Evolutionary conservation across 805 yeast genomes (phyloP), one percentile per base, ranked within the genome.

Genomic region (Saccharomycopsis javanensis): DNA sequence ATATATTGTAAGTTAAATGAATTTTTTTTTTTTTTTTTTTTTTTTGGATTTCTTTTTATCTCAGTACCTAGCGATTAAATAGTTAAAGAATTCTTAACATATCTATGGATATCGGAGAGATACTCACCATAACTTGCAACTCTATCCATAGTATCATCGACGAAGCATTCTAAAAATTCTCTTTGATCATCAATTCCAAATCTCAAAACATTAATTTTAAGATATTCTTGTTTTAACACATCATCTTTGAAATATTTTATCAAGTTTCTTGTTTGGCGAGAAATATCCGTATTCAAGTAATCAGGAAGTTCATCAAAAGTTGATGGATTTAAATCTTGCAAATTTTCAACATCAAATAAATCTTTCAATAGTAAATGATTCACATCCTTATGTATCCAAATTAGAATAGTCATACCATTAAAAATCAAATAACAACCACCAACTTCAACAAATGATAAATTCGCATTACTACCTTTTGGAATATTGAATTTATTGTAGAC

Each of bases 361-460:
- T 91, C 97, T 61, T 79, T 75, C 35, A 91, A 64, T 25, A 94
- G 73, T 58, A 81, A 69, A 8, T 85, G 81, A 62, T 85, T 82
- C 0, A 87, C 86, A 48, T 80, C 78, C 18, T 79, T 79, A 68
- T 86, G 88, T 46, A 91, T 72, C 82, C 87, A 85, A 37, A 91
- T 72, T 54, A 74, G 75, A 3, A 83, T 73, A 13, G 71, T 65
- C 23, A 72, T 73, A 18, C 96, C 92, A 64, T 88, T 81, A 72
- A 86, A 90, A 20, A 86, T 69, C 51, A 94, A 67, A 68, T 86
- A 89, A 7, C 87, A 90, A 6, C 96, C 95, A 48, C 89, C 88
- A 55, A 78, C 74, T 59, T 81, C 71, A 55, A 79, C 65, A 45
- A 68, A 65, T 50, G 71, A 56, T 15, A 73, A 65, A 23, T 79